Evolutionary conservation across 805 yeast genomes (phyloP), one percentile per base, ranked within the genome.

Genomic region (Lipomyces orientalis): DNA sequence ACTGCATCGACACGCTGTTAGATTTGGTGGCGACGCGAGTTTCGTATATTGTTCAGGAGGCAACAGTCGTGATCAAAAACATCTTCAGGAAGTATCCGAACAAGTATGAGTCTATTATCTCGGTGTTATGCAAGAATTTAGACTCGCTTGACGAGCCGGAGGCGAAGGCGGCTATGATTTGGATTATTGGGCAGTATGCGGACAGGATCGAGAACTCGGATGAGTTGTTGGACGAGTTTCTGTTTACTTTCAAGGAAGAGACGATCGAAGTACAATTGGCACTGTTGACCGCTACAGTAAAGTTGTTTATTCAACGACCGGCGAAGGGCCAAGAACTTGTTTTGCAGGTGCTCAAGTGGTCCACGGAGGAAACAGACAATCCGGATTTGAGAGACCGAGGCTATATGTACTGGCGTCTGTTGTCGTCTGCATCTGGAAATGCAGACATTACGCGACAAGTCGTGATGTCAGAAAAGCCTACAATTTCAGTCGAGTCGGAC

Each of bases 351-450:
- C 79, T 93, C 64, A 87, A 87, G 73, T 77, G 81, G 76, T 90
- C 93, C 7, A 90, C 96, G 0, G 95, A 91, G 71, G 90, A 87
- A 12, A 80, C 83, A 1, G 88, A 88, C 69, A 88, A 91, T 73
- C 97, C 97, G 0, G 98, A 94, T 78, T 78, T 93, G 10, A 83
- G 98, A 68, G 96, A 91, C 71, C 80, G 97, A 52, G 97, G 94
- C 0, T 89, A 82, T 74, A 87, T 91, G 79, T 93, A 94, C 79
- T 90, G 97, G 95, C 83, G 97, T 65, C 78, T 93, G 35, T 78
- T 93, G 6, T 86, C 95, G 0, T 68, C 83, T 6, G 81, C 81
- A 59, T 81, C 81, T 49, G 79, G 76, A 6, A 78, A 76, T 54
- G 78, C 79, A 5, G 81, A 81, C 22, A 79, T 81, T 1, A 80